phyloP scores from a whole-genome alignment of 2,329 filamentous ascomycete species.

The Furcasterigmium furcatum region DNA sequence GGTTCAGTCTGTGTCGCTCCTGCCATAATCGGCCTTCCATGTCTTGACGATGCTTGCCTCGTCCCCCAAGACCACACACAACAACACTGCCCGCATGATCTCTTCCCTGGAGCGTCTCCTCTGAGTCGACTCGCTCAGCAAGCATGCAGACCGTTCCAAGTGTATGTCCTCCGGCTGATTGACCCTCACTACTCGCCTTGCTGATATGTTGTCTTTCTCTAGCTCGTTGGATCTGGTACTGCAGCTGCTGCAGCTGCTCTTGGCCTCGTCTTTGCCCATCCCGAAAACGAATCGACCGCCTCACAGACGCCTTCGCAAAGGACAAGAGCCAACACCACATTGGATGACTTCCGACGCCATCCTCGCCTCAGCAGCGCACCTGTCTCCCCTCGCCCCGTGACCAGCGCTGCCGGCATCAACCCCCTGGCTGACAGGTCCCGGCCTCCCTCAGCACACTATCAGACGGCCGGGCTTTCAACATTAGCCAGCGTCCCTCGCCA shows the following conservation, averaged over 20 bases:
- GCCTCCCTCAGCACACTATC: slow-evolving; percentile 7
- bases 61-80: slow-evolving; percentile 9
- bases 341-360: slow-evolving; percentile 21
- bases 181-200: slow-evolving; percentile 11
- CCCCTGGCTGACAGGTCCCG: slow-evolving; percentile 22
- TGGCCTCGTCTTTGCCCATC: slow-evolving; percentile 57
- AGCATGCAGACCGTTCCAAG: slow-evolving; percentile 53
- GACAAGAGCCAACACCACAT: slow-evolving; percentile 5
- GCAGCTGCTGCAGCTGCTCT: slow-evolving; percentile 58
- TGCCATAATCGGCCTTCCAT: slow-evolving; percentile 8
- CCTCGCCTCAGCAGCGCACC: slow-evolving; percentile 17
- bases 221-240: slow-evolving; percentile 62
- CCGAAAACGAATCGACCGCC: slow-evolving; percentile 31
- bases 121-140: slow-evolving; percentile 35
- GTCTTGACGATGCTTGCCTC: slow-evolving; percentile 15
- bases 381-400: slow-evolving; percentile 36
- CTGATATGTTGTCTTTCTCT: slow-evolving; percentile 8
- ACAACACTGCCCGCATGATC: slow-evolving; percentile 12
- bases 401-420: slow-evolving; percentile 33
- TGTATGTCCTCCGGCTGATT: slow-evolving; percentile 30
- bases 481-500: slow-evolving; percentile 20
- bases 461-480: slow-evolving; percentile 26
- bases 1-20: too few species aligned
- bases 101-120: slow-evolving; percentile 12
- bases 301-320: slow-evolving; percentile 13